A percentile compares a stretch with the other conserved stretches of the same genome.
Conservation (phyloP, 2,329 filamentous ascomycete genomes). For the Emergomyces africanus region DNA sequence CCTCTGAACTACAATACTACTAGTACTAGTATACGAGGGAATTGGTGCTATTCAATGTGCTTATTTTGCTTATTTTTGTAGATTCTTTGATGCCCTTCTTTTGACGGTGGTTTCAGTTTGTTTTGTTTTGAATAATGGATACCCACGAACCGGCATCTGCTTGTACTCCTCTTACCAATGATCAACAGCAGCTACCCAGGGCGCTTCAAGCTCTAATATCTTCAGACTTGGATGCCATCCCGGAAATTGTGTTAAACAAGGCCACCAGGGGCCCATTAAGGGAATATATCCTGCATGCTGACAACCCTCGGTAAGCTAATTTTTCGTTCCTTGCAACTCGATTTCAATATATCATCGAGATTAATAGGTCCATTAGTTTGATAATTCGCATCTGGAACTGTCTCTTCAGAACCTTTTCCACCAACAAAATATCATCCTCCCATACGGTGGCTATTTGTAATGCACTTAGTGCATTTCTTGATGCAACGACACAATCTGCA, state of each 20-base stretch:
- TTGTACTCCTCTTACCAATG: background rate
- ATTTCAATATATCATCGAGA: background rate
- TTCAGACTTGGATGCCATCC: conserved; percentile 16
- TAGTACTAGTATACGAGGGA: no score
- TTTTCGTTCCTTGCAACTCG: background rate
- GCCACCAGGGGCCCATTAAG: conserved; percentile 25
- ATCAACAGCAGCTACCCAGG: background rate
- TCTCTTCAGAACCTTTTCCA: conserved; percentile 29
- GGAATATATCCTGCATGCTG: conserved; percentile 20
- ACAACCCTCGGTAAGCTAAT: conserved; percentile 21
- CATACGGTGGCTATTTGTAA: conserved; percentile 34
- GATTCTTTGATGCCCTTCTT: background rate
- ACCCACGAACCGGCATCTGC: background rate
- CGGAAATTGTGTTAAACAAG: conserved; percentile 21
- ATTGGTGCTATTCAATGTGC: background rate
- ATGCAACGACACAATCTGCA: conserved; percentile 23
- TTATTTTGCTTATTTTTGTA: background rate
- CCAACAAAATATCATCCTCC: conserved; percentile 22
- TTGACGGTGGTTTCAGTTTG: background rate
- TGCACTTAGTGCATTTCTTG: conserved; percentile 32
- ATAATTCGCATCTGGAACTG: conserved; percentile 23
- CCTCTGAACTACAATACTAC: no score
- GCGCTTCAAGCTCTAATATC: background rate
- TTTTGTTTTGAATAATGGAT: background rate
- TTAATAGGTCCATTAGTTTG: background rate